Percentiles rank a stretch among this genome's conserved stretches.
Evolutionary conservation across 2,329 filamentous ascomycete species (phyloP).

Genomic region (Teratosphaeriaceae sp.): DNA sequence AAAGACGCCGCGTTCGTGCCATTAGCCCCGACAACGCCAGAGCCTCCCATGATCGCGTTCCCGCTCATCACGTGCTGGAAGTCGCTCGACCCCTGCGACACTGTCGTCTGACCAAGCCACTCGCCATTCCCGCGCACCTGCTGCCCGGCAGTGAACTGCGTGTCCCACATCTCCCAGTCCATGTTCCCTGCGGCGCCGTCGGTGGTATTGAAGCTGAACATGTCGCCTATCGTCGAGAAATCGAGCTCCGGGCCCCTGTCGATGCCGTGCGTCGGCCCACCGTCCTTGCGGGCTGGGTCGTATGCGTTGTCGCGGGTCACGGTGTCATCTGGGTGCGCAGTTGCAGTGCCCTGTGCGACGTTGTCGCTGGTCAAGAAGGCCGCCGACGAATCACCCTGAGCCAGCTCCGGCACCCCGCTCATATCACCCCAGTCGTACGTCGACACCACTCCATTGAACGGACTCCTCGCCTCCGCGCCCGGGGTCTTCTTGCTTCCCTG

Average conservation of each 20-base stretch:
- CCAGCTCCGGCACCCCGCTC: not conserved
- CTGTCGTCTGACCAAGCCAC: not conserved
- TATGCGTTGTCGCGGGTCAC: not conserved
- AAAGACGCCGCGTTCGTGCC: not conserved
- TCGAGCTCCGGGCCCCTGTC: conserved; percentile 8
- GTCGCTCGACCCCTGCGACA: not conserved
- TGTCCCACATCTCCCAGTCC: conserved; percentile 27
- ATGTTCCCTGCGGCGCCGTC: conserved; percentile 18
- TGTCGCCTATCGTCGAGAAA: conserved; percentile 23
- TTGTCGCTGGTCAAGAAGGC: not conserved
- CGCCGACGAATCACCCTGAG: not conserved
- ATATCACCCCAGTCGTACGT: conserved; percentile 2
- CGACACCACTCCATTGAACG: conserved; percentile 3
- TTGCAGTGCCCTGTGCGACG: no score
- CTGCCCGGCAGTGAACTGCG: conserved; percentile 4
- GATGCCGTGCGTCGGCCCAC: conserved; percentile 1
- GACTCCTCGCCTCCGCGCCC: not conserved
- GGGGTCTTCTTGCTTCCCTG: not conserved
- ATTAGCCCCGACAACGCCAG: not conserved
- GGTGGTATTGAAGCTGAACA: conserved; percentile 21
- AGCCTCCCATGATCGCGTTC: not conserved
- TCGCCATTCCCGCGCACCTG: not conserved
- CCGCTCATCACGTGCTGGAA: not conserved
- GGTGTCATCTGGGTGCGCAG: no score
- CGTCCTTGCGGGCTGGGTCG: not conserved